Base-by-base conservation (phyloP, 257 asterid genomes). In the Rauvolfia tetraphylla region DNA sequence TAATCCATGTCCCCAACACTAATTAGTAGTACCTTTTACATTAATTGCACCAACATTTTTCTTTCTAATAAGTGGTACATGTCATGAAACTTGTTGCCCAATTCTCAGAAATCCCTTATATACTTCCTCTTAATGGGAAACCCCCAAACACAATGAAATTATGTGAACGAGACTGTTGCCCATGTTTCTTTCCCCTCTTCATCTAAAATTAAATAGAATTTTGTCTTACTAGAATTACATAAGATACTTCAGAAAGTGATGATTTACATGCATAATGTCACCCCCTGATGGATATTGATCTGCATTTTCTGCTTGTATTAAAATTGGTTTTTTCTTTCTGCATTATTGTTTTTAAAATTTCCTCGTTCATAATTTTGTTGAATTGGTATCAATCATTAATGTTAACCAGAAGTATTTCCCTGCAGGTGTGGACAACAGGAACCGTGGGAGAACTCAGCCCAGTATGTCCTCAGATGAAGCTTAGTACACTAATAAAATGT, bases 371-470 rank as follows among this genome's bases (percentile, higher is more conserved):
- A 57, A 10, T 7, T 57, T 57, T 48, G 5, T 57, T 20, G 22
- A 11, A 22, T 66, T 17, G 18, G 33, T 36, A 31, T 15, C 59
- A 75, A 29, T 20, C 23, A 18, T 46, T 48, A 75, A 23, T n/a
- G 36, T 57, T 29, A 59, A 42, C 36, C 69, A 33, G 14, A 59
- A 59, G 34, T 27, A 59, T 67, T 80, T 65, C 54, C 61, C 57
- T 79, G 81, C 82, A 85, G 88, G 80, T 84, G 20, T 91, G 93
- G 88, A 91, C 98, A 31, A 86, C 92, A 77, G 97, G 98, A 78
- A 91, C 97, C 77, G 87, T 93, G 96, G 98, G 97, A 79, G 98
- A 93, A 76, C 90, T 91, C 72, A 90, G 89, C 76, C 98, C 98
- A 44, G 97, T 91, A 84, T 72, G 93, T 83, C 72, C 56, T 62